Evolutionary conservation across 257 asterid genomes (phyloP).

Genomic region (Fraxinus americana): DNA sequence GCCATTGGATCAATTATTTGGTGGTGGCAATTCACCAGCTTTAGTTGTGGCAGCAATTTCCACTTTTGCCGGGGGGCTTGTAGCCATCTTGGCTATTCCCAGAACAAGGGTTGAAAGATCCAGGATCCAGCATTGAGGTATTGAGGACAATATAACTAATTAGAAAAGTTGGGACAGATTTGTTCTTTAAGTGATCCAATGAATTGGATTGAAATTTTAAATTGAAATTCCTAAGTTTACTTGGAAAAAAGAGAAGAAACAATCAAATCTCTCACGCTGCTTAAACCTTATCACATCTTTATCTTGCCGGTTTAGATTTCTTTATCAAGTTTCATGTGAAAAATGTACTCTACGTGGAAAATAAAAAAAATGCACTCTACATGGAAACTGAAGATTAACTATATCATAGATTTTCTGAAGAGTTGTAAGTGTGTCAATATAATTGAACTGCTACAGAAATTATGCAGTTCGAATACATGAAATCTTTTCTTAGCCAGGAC

Average conservation of each 20-base stretch:
- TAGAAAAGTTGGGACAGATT: neutral
- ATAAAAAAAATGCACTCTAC: neutral
- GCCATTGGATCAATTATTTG: slow-evolving; percentile 73
- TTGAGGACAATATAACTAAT: neutral
- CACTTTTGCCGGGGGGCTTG: slow-evolving; percentile 61
- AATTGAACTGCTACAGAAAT: neutral
- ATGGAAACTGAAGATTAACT: neutral
- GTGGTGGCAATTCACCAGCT: slow-evolving; percentile 91
- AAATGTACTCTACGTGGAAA: neutral
- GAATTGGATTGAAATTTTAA: neutral
- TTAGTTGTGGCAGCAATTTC: slow-evolving; percentile 64
- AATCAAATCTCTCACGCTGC: neutral
- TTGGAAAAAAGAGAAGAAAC: neutral
- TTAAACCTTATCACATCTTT: neutral
- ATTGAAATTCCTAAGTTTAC: neutral
- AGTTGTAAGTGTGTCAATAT: neutral
- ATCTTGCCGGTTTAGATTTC: neutral
- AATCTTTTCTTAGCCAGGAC: neutral
- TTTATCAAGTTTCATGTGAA: neutral
- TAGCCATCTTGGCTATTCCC: slow-evolving; percentile 86
- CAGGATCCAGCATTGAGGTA: slow-evolving; percentile 61
- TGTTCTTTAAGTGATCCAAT: neutral
- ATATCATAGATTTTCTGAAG: neutral
- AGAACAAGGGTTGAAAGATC: slow-evolving; percentile 67
- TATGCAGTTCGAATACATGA: neutral